Base-by-base conservation (phyloP, 306 rosid species). In the Acacia acuminata region DNA sequence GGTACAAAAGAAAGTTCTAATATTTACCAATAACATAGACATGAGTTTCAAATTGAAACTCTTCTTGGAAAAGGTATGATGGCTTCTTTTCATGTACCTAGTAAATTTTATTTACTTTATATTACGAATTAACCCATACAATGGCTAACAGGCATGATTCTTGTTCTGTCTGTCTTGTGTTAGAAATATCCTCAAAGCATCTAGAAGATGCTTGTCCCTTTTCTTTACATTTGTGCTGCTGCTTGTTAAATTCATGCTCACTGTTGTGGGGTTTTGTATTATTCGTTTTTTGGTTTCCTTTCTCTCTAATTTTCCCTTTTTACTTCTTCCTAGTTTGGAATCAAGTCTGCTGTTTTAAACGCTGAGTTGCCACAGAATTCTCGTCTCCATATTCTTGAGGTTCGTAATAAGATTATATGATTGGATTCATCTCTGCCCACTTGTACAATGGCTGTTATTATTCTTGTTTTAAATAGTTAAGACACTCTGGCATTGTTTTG, bases 351-450 rank as follows among this genome's bases (percentile, higher is more conserved):
- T 87, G 93, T 96, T 84, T 87, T 96, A 73, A 96, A 96, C 90
- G 94, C 98, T 8, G 98, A 94, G 90, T 86, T 96, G 89, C 99
- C 99, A 10, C 99, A 94, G 85, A 94, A 96, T 90, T 96, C 99
- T 30, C 97, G 99, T 77, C 93, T 91, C 80, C 99, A 96, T 84
- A 96, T 96, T 86, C 96, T 96, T 43, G 99, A 96, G 98, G 98
- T 94, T 81, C 10, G 88, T 30, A 77, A 74, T 77, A 34, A 12
- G 73, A 83, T 82, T 24, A 67, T 79, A 43, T 13, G 67, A 79
- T 83, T 17, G 42, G 24, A 63, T 80, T 80, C 42, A 38, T 17
- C 13, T 22, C 68, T 32, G 27, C 32, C 1, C 55, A 51, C 25
- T 44, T 42, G 3, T 63, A 27, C 40, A 11, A 79, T 77, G 51